Conservation (phyloP, 176 grass and related monocot species). For the bread wheat (Triticum aestivum) region DNA sequence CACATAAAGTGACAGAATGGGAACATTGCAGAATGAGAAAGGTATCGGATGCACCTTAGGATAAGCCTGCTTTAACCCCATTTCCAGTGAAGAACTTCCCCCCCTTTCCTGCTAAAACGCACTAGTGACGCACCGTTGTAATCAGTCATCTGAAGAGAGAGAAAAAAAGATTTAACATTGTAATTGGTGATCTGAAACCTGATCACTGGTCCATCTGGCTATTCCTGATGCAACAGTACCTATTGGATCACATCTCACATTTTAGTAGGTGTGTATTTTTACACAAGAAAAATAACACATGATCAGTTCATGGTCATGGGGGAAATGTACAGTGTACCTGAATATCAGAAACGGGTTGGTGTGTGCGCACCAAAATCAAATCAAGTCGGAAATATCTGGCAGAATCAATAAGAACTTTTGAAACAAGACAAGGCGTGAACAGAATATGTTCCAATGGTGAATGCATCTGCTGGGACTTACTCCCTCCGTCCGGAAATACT, state of each 20-base stretch:
- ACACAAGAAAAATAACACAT: not conserved
- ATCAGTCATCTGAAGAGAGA: not conserved
- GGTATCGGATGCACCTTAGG: conserved; percentile 44
- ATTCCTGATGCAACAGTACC: not conserved
- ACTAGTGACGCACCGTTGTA: not conserved
- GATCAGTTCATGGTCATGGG: not conserved
- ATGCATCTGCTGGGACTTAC: conserved; percentile 37
- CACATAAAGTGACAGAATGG: conserved; percentile 17
- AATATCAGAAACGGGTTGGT: conserved; percentile 16
- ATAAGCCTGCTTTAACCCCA: conserved; percentile 48
- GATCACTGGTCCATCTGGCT: not conserved
- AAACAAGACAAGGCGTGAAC: conserved; percentile 37
- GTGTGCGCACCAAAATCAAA: conserved; percentile 8
- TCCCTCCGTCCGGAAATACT: too few species aligned
- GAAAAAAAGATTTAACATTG: not conserved
- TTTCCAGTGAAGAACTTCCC: conserved; percentile 10
- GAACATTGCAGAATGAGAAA: conserved; percentile 23
- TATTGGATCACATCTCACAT: not conserved
- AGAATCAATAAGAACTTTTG: conserved; percentile 26
- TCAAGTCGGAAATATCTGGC: conserved; percentile 29
- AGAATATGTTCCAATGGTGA: conserved; percentile 42
- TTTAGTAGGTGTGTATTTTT: not conserved
- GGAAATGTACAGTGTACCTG: not conserved
- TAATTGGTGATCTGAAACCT: not conserved
- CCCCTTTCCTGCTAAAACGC: not conserved